phyloP scores from a whole-genome alignment of 805 yeast genomes.

The Spathaspora sp. region DNA sequence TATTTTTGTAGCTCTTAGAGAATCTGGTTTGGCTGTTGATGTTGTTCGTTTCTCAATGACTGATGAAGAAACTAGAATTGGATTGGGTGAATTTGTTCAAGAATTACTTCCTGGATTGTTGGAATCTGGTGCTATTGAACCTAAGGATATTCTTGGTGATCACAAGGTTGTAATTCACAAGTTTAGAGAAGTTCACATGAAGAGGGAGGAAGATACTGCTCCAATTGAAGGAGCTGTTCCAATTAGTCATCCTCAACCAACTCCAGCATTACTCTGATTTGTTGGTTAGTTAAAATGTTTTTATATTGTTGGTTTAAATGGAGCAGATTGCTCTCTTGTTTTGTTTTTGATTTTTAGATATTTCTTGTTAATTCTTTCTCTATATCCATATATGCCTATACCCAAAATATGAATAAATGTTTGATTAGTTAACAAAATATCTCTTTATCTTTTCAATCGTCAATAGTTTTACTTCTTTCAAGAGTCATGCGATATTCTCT shows the following conservation, averaged over 20 bases:
- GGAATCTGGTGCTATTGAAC: conserved; percentile 8
- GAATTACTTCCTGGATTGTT: conserved; percentile 21
- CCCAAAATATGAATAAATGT: neutral
- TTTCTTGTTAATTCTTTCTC: neutral
- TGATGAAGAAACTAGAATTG: conserved; percentile 25
- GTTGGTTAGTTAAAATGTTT: neutral
- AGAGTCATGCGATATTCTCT: too few species aligned
- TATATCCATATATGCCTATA: neutral
- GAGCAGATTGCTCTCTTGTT: neutral
- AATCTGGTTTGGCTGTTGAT: conserved; percentile 27
- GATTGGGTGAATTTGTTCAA: conserved; percentile 18
- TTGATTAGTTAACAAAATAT: neutral
- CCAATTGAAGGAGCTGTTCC: conserved; percentile 2
- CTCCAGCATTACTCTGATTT: neutral
- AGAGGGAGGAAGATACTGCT: neutral
- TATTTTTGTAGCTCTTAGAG: conserved; percentile 24
- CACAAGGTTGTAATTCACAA: neutral
- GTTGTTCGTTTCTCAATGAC: conserved; percentile 22
- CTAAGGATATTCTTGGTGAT: conserved; percentile 6
- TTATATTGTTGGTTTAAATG: too few species aligned
- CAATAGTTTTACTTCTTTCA: too few species aligned
- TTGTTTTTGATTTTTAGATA: neutral
- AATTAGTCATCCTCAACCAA: neutral
- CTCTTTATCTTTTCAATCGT: too few species aligned
- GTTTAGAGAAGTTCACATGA: neutral